Base-by-base conservation (phyloP, 768 basidiomycete genomes). In the Tubosaeta sp. region DNA sequence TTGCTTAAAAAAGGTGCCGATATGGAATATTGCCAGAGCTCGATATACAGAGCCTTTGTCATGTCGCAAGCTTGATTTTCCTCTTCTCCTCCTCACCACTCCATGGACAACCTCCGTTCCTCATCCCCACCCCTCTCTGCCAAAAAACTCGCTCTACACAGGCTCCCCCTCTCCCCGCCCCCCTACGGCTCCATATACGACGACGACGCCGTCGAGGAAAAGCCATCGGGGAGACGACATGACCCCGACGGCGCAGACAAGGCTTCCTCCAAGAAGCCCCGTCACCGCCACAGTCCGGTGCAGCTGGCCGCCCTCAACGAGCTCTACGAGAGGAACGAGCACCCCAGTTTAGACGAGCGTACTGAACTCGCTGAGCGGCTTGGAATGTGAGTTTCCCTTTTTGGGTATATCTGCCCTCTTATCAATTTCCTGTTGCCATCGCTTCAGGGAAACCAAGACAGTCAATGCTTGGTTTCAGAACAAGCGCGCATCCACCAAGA, bases 381-480 rank as follows among this genome's bases (percentile, higher is more conserved):
- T 56, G 83, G 84, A 69, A 89, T 91, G 88, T 87, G 60, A 66
- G 87, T 76, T 59, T 52, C 49, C 59, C 55, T 54, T 53, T 67
- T 68, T 45, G 57, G 66, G 36, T 44, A 64, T 56, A 53, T 53
- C 58, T 49, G 52, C 19, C 31, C 36, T 44, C 50, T 59, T 62
- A 57, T 65, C 57, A 56, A 50, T 57, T 39, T 49, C 44, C 19
- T 52, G 39, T 42, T 46, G n/a, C 54, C 35, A 44, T 52, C 49
- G 48, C 56, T 47, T 46, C 64, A 90, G 88, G 84, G 86, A 89
- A 66, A 83, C 81, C 67, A 90, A 90, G 77, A 87, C 86, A 3
- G 87, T 90, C 64, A 86, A 87, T 65, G 85, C 88, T 13, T 90
- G 86, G 84, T 90, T 90, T 69, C 87, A 90, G 71, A 90, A 90